A percentile compares a stretch with the other conserved stretches of the same genome.
These are phyloP conservation scores for Tuber melanosporum DNA, from an alignment of 495 filamentous ascomycete genomes.

Conservation along the genomic window DNA sequence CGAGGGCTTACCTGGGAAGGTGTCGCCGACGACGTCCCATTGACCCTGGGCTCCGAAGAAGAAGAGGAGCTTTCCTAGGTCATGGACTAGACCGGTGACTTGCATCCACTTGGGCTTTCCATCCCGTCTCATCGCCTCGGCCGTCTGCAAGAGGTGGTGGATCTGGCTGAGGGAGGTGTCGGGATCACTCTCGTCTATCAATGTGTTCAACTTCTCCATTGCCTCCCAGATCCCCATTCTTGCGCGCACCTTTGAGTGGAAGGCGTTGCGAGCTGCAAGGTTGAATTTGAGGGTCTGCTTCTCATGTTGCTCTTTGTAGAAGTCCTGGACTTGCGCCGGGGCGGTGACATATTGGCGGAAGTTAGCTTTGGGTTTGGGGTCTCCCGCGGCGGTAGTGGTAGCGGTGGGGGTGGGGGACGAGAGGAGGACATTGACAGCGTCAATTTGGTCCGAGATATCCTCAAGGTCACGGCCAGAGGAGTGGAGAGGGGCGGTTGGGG, in stretches of 20 bases:
- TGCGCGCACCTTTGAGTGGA: conserved; percentile 60
- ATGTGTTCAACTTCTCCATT: conserved; percentile 79
- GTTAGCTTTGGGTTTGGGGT: conserved; percentile 65
- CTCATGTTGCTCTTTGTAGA: conserved; percentile 37
- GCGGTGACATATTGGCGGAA: conserved; percentile 47
- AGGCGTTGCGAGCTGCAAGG: conserved; percentile 58
- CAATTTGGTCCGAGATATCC: conserved; percentile 69
- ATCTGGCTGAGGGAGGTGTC: conserved; percentile 82
- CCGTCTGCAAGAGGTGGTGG: conserved; percentile 77
- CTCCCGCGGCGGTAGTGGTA: conserved; percentile 60
- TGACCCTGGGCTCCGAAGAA: conserved; percentile 76
- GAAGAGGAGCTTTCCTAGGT: conserved; percentile 80
- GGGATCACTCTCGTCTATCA: conserved; percentile 83
- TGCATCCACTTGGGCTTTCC: conserved; percentile 94
- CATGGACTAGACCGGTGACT: conserved; percentile 79
- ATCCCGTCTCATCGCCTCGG: conserved; percentile 78
- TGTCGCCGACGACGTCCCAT: conserved; percentile 90
- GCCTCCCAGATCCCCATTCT: conserved; percentile 83
- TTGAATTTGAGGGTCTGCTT: conserved; percentile 43
- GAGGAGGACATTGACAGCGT: conserved; percentile 73
- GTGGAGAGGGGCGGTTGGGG: conserved; percentile 1
- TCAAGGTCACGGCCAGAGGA: conserved; percentile 58
- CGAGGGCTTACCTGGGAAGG: conserved; percentile 54
- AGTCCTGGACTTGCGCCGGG: conserved; percentile 19
- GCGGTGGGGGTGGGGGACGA: conserved; percentile 53